Base-by-base conservation (phyloP, 768 basidiomycete genomes). In the Chalciporus piperatus region DNA sequence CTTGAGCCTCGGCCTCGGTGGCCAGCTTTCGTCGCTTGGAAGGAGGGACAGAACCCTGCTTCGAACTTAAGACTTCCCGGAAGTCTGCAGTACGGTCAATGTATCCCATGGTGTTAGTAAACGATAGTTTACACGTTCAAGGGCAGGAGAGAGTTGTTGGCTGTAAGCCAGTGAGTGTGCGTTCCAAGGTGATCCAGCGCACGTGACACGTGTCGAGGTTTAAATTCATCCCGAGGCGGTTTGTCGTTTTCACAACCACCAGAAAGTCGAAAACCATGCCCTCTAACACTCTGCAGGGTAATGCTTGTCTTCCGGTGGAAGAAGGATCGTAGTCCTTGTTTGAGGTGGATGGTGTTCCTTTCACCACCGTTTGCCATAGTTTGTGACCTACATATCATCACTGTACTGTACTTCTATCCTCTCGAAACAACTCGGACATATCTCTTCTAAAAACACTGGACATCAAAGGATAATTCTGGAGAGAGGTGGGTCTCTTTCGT, bases 331-430 rank as follows among this genome's bases (percentile, higher is more conserved):
- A 45, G 75, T 84, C 83, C 79, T 80, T 70, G 86, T 89, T 88
- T 89, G 87, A 89, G 83, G 87, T 70, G 70, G 72, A 75, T 74
- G 70, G 78, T 75, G 80, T 74, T 37, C 41, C 44, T 59, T 48
- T 53, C 25, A 77, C 79, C 79, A 75, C 72, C 71, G 71, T 74
- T 74, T 78, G 83, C 83, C 81, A 88, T 88, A 86, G 78, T 66
- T 63, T 70, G 64, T 32, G 72, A 71, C 68, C 51, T 8, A 71
- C 68, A 73, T 30, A 10, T 16, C 28, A 22, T 45, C 3, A 11
- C 30, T 39, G 3, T 47, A 25, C 40, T 63, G 67, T 47, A 25
- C 40, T 63, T 66, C 62, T 55, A 70, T 71, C 65, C 35, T 14
- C 16, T 6, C 19, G 33, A 32, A 28, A 27, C 14, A 20, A 13